phyloP scores from a whole-genome alignment of 1,139 yeast species.

The Taphrina betulina region DNA sequence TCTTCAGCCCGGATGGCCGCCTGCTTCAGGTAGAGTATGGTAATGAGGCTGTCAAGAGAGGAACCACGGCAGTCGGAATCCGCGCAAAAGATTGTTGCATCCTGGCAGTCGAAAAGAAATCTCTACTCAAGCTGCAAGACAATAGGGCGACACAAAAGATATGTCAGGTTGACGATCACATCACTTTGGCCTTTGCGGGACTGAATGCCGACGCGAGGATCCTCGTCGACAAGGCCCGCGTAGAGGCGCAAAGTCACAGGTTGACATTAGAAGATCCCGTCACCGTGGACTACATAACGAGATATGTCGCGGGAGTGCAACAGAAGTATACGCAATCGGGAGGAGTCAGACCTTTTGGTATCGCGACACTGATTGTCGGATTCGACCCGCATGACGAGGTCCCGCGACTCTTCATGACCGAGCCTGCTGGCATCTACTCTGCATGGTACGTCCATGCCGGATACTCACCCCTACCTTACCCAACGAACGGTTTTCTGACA shows the following conservation, averaged over 20 bases:
- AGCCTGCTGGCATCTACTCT: constrained; percentile 94
- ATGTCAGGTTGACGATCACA: constrained; percentile 86
- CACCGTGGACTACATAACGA: constrained; percentile 84
- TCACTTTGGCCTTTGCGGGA: constrained; percentile 93
- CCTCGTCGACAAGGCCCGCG: constrained; percentile 89
- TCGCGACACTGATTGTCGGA: constrained; percentile 92
- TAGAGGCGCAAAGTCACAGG: constrained; percentile 96
- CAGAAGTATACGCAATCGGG: constrained; percentile 98
- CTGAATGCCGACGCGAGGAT: constrained; percentile 96
- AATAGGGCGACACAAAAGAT: constrained; percentile 95
- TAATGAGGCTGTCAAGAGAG: constrained; percentile 95
- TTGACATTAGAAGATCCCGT: constrained; percentile 93
- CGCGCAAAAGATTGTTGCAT: constrained; percentile 88
- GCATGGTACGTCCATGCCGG: constrained; percentile 61
- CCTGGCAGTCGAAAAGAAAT: constrained; percentile 93
- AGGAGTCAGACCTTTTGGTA: constrained; percentile 93
- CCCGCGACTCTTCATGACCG: constrained; percentile 90
- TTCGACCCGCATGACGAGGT: constrained; percentile 80
- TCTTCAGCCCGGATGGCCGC: constrained; percentile 83
- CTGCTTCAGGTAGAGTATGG: constrained; percentile 81
- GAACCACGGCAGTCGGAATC: constrained; percentile 93
- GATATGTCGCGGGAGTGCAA: constrained; percentile 94
- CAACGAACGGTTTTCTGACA: no score
- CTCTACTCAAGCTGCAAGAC: constrained; percentile 91
- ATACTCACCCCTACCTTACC: no score